These are phyloP conservation scores for Logfia minima DNA, from an alignment of 129 eudicot genomes.

Conservation along the genomic window DNA sequence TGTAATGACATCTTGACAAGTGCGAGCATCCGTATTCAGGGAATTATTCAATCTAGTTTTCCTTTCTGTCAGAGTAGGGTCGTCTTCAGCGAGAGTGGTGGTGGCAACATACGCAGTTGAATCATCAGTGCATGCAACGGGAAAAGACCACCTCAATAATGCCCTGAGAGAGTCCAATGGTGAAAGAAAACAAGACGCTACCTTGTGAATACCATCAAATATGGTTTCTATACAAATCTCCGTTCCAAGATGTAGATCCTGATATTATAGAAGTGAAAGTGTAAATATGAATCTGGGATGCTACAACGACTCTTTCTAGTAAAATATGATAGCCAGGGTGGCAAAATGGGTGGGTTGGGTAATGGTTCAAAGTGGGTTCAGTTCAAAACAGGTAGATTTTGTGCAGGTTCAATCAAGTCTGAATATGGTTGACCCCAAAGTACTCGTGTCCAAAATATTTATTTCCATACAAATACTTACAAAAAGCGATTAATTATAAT, in stretches of 20 bases:
- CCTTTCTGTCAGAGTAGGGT: constrained; percentile 68
- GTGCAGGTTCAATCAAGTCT: not conserved
- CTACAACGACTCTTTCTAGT: not conserved
- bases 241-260: constrained; percentile 63
- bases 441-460: not conserved
- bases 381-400: not conserved
- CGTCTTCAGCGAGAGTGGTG: constrained; percentile 55
- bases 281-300: not conserved
- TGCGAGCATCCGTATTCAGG: constrained; percentile 85
- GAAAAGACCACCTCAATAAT: constrained; percentile 48
- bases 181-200: constrained; percentile 64
- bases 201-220: constrained; percentile 83
- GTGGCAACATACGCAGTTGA: constrained; percentile 47
- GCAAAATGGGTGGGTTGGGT: not conserved
- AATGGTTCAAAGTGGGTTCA: not conserved
- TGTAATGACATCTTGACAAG: constrained; percentile 91
- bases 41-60: constrained; percentile 43
- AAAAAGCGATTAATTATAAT: not conserved
- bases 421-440: not conserved
- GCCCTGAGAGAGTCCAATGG: constrained; percentile 57
- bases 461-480: not conserved
- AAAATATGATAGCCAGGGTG: not conserved
- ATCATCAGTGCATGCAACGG: constrained; percentile 26
- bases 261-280: constrained; percentile 10
- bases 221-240: constrained; percentile 78